Percentiles rank a stretch among this genome's conserved stretches.
phyloP scores from a whole-genome alignment of 129 eudicot genomes.

The Centrapalus pauciflorus region DNA sequence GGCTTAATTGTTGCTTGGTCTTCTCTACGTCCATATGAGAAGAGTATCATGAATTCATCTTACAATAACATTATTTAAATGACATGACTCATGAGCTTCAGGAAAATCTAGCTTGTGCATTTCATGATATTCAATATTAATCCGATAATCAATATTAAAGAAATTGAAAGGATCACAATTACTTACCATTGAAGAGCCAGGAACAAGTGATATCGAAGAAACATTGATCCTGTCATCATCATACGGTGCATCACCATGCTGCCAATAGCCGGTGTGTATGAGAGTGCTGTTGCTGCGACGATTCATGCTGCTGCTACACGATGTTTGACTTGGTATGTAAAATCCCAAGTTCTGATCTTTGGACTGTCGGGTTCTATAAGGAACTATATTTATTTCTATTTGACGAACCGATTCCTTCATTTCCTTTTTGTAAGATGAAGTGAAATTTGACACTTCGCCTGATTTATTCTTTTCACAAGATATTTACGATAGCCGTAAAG shows the following conservation, averaged over 20 bases:
- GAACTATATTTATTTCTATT: neutral
- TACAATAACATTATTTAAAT: neutral
- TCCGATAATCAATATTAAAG: neutral
- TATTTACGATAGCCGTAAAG: conserved; percentile 8
- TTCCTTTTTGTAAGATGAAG: neutral
- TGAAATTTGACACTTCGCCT: neutral
- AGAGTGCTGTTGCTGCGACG: conserved; percentile 9
- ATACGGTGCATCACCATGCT: neutral
- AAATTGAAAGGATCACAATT: neutral
- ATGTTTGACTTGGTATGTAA: neutral
- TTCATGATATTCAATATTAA: neutral
- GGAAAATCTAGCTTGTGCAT: neutral
- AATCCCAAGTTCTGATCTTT: neutral
- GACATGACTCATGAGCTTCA: no score
- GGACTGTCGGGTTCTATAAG: neutral
- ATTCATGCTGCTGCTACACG: conserved; percentile 13
- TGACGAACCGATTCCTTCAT: conserved; percentile 13
- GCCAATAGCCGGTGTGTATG: conserved; percentile 7
- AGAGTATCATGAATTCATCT: no score
- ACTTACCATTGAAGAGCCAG: conserved; percentile 7
- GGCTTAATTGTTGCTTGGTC: no score
- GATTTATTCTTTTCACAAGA: conserved; percentile 23
- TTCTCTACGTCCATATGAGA: no score
- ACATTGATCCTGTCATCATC: conserved; percentile 11
- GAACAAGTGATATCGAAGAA: conserved; percentile 15